Conservation (phyloP, 805 yeast species). For the Candida krabiensis region DNA sequence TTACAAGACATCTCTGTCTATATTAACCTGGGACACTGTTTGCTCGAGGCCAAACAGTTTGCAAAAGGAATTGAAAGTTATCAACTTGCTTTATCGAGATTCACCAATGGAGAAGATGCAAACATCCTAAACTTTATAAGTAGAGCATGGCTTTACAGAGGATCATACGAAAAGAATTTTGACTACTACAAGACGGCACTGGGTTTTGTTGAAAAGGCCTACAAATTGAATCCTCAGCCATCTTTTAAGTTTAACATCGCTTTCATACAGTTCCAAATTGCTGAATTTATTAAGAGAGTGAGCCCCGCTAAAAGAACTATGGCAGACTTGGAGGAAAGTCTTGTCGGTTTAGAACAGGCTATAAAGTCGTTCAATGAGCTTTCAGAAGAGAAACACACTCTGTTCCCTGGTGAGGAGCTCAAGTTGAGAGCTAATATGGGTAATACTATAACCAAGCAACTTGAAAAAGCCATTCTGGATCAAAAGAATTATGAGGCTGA, state of each 20-base stretch:
- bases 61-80: conserved; percentile 87
- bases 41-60: conserved; percentile 77
- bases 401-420: conserved; percentile 77
- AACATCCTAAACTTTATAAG: conserved; percentile 73
- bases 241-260: conserved; percentile 77
- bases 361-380: conserved; percentile 57
- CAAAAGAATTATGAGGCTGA: conserved; percentile 66
- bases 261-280: conserved; percentile 79
- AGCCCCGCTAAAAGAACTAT: conserved; percentile 58
- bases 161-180: conserved; percentile 61
- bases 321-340: conserved; percentile 58
- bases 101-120: conserved; percentile 61
- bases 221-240: conserved; percentile 38
- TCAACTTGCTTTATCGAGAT: conserved; percentile 72
- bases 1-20: conserved; percentile 80
- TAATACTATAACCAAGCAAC: conserved; percentile 68
- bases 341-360: conserved; percentile 60
- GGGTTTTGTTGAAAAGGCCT: conserved; percentile 61
- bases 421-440: conserved; percentile 88
- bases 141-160: conserved; percentile 86
- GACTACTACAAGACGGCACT: conserved; percentile 62
- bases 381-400: conserved; percentile 58
- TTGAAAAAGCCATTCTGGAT: conserved; percentile 68
- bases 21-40: conserved; percentile 85
- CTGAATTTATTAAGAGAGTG: conserved; percentile 72